Percentiles rank a stretch among this genome's conserved stretches.
These are phyloP conservation scores for Pyracantha coccinea DNA, from an alignment of 331 rosid genomes.

Conservation along the genomic window DNA sequence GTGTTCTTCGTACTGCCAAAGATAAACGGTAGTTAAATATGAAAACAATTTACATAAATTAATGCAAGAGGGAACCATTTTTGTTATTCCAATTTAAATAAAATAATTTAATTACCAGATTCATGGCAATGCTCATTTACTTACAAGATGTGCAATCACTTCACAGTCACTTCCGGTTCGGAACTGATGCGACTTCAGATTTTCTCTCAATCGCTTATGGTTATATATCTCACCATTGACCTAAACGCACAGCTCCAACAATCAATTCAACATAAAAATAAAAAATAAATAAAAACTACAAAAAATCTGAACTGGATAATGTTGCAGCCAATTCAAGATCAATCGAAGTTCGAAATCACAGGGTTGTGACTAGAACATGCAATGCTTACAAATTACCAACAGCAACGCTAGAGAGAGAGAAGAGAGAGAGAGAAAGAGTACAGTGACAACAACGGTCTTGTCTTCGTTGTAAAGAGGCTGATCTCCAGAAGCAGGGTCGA, in stretches of 20 bases:
- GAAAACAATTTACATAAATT: neutral
- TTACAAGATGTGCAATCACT: conserved; percentile 98
- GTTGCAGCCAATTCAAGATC: neutral
- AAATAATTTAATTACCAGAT: neutral
- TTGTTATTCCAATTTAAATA: neutral
- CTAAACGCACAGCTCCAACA: conserved; percentile 33
- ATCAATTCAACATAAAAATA: neutral
- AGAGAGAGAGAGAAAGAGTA: conserved; percentile 5
- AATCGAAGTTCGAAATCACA: neutral
- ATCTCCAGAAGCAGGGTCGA: conserved; percentile 92
- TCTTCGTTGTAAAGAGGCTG: conserved; percentile 92
- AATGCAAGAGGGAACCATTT: neutral
- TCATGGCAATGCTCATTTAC: conserved; percentile 23
- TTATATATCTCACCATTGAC: conserved; percentile 98
- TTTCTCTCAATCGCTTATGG: conserved; percentile 58
- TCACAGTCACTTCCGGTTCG: conserved; percentile 97
- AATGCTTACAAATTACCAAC: neutral
- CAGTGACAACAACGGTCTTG: conserved; percentile 74
- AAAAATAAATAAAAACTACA: neutral
- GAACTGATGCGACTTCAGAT: conserved; percentile 66
- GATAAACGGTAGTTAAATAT: neutral
- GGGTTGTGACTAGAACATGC: neutral
- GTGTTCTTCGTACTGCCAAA: conserved; percentile 79
- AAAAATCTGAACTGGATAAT: neutral
- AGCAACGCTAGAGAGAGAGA: neutral